Evolutionary conservation across 202 grass and related monocot genomes (phyloP).

Genomic region (Miscanthus sacchariflorus): DNA sequence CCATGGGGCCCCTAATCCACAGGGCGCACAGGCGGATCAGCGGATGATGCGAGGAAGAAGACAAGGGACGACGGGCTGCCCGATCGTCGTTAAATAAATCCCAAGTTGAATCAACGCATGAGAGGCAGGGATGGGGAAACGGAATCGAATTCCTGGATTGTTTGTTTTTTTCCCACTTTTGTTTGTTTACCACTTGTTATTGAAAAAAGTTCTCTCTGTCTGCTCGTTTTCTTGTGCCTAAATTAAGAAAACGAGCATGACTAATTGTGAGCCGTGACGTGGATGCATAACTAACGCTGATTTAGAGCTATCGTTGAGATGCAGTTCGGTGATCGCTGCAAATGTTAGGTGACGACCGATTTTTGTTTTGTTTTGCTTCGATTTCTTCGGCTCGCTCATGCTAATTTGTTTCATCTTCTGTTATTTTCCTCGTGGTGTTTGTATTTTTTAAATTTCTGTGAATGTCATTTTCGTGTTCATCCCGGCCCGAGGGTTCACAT

Average conservation of each 20-base stretch:
- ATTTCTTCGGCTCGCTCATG: background rate
- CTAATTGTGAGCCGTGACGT: conserved; percentile 32
- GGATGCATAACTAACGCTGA: conserved; percentile 32
- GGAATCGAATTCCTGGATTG: conserved; percentile 21
- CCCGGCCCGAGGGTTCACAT: background rate
- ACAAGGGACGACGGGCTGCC: conserved; percentile 23
- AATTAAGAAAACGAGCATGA: conserved; percentile 31
- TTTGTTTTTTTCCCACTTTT: background rate
- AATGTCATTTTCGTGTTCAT: conserved; percentile 4
- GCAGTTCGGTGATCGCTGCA: conserved; percentile 22
- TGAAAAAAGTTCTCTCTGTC: background rate
- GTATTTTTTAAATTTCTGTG: background rate
- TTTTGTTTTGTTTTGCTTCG: background rate
- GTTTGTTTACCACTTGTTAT: background rate
- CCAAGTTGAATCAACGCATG: conserved; percentile 22
- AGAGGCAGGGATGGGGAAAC: conserved; percentile 17
- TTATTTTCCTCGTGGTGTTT: background rate
- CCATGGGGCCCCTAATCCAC: conserved; percentile 34
- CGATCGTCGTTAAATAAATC: conserved; percentile 14
- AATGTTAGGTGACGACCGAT: conserved; percentile 24
- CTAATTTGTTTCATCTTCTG: background rate
- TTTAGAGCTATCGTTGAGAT: conserved; percentile 11
- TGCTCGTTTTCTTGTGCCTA: conserved; percentile 45
- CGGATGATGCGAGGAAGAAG: conserved; percentile 39
- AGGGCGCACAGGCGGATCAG: background rate